Evolutionary conservation across 768 basidiomycete genomes (phyloP).

Genomic region (Russula ochroleuca): DNA sequence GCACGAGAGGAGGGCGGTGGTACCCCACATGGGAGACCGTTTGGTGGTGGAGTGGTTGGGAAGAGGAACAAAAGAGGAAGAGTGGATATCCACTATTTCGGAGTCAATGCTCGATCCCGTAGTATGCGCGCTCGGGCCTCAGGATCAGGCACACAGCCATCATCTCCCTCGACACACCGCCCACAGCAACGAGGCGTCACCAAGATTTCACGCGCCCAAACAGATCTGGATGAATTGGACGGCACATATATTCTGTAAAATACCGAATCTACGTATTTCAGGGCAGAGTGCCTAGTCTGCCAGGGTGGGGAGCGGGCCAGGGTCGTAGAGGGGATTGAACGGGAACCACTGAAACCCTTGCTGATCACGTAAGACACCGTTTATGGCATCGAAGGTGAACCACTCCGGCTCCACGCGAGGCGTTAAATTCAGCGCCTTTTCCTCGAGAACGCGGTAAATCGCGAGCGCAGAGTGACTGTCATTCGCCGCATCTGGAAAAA

Average conservation of each 20-base stretch:
- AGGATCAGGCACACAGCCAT: not conserved
- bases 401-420: slow-evolving; percentile 38
- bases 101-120: not conserved
- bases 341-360: slow-evolving; percentile 44
- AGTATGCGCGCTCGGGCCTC: not conserved
- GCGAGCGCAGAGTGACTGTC: slow-evolving; percentile 64
- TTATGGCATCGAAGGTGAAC: slow-evolving; percentile 55
- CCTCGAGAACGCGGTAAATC: slow-evolving; percentile 46
- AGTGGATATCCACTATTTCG: not conserved
- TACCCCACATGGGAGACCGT: slow-evolving; percentile 1
- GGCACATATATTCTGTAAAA: not conserved
- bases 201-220: not conserved
- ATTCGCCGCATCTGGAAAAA: slow-evolving; percentile 58
- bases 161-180: not conserved
- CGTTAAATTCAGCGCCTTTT: slow-evolving; percentile 41
- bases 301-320: not conserved
- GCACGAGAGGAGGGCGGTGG: not conserved
- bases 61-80: not conserved
- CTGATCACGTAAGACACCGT: slow-evolving; percentile 45
- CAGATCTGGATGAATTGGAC: not conserved
- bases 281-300: not conserved
- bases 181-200: not conserved
- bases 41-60: not conserved
- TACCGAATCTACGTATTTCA: not conserved
- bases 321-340: slow-evolving; percentile 62